Evolutionary conservation across 495 filamentous ascomycete species (phyloP).

Genomic region (Aeminium ludgeri): DNA sequence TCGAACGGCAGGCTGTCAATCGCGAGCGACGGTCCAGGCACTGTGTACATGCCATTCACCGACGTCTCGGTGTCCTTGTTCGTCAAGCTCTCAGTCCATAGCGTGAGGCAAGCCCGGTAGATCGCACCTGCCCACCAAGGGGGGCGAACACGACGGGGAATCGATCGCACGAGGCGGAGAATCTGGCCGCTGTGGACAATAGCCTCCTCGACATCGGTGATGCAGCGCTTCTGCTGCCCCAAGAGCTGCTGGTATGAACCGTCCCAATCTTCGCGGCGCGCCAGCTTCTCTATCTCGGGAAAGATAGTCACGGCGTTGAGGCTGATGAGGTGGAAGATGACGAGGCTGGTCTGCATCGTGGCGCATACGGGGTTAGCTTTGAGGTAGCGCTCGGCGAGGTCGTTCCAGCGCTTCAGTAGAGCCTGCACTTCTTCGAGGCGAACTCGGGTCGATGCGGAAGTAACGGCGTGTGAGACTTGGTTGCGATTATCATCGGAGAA

Average conservation of each 20-base stretch:
- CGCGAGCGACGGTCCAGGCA: constrained; percentile 18
- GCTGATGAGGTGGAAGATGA: constrained; percentile 46
- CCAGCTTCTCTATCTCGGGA: constrained; percentile 40
- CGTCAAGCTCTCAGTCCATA: constrained; percentile 25
- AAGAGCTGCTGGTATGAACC: constrained; percentile 30
- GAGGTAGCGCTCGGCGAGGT: constrained; percentile 29
- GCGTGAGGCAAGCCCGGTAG: constrained; percentile 24
- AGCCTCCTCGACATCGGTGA: constrained; percentile 37
- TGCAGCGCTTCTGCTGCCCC: constrained; percentile 33
- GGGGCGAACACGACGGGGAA: constrained; percentile 25
- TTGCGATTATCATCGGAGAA: constrained; percentile 25
- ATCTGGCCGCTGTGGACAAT: constrained; percentile 46
- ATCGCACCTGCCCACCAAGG: constrained; percentile 28
- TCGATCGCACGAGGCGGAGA: constrained; percentile 31
- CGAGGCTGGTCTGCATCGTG: constrained; percentile 37
- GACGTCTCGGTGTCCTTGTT: constrained; percentile 20
- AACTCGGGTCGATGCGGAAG: constrained; percentile 33
- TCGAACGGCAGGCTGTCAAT: constrained; percentile 24
- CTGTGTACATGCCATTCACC: constrained; percentile 15
- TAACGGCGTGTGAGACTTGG: constrained; percentile 24
- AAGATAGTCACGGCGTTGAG: constrained; percentile 44
- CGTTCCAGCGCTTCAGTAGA: constrained; percentile 41
- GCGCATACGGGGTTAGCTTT: constrained; percentile 24
- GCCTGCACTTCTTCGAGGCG: constrained; percentile 38
- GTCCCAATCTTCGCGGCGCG: constrained; percentile 35